Evolutionary conservation across 139 green algal genomes (phyloP), one percentile per base, ranked within the genome.

Genomic region (Coelastrella sp.): DNA sequence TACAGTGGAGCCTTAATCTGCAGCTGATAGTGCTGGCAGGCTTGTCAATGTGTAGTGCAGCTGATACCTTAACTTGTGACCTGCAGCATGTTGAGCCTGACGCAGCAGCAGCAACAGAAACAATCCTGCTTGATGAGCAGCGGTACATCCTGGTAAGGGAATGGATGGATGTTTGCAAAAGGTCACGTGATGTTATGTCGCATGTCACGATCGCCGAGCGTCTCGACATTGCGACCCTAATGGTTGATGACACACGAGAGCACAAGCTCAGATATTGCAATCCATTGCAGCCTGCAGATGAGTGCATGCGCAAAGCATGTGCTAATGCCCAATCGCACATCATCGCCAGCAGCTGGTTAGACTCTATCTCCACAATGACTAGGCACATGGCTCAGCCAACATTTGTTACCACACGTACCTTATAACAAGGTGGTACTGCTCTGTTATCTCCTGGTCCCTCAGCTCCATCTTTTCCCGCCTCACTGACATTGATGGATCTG

Each of bases 381-480:
- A n/a, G n/a, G n/a, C n/a, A n/a, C n/a, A n/a, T n/a, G n/a, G n/a
- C n/a, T n/a, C n/a, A 53, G 9, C 4, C 23, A 15, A n/a, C 25
- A 4, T 51, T 9, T 75, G 23, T 27, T 37, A 3, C n/a, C 9
- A 40, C 34, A 38, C 17, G n/a, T 38, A 88, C 87, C 83, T 90
- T 90, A 83, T 83, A 82, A 72, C 87, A 88, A 8, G 87, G 87
- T 15, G 87, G 87, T 50, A 90, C 50, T 57, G 68, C 77, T 17
- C 87, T 57, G 3, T 60, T 68, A 51, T 90, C 87, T 21, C 73
- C 64, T 0, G 35, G 30, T 80, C 72, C 13, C 37, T 66, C 6
- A 64, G 19, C 27, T 17, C 15, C 30, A 17, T 43, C 2, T 48
- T 40, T 30, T 64, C 72, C 57, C 71, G 21, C n/a, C n/a, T n/a